Percentiles rank a stretch among this genome's conserved stretches.
Evolutionary conservation across 2,329 filamentous ascomycete genomes (phyloP).

Genomic region (Rugonectria rugulosa): DNA sequence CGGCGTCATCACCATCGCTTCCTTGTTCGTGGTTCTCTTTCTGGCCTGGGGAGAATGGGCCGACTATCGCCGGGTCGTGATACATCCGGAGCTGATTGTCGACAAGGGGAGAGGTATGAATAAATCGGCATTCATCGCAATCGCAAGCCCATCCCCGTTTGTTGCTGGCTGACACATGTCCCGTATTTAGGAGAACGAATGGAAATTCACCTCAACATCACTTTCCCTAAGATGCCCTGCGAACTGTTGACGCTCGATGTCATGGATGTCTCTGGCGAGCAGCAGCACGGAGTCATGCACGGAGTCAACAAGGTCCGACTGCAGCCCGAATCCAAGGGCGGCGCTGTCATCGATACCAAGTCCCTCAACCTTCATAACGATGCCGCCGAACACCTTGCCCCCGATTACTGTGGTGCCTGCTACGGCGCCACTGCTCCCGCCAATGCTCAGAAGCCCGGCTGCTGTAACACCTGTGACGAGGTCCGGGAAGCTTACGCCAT

Average conservation of each 20-base stretch:
- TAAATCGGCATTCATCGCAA: background rate
- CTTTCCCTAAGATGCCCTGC: slow-evolving; percentile 92
- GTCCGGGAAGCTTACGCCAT: slow-evolving; percentile 93
- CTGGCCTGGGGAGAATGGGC: slow-evolving; percentile 95
- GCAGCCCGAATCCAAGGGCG: slow-evolving; percentile 74
- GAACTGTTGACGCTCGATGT: slow-evolving; percentile 96
- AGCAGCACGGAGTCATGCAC: slow-evolving; percentile 92
- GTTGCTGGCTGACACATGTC: slow-evolving; percentile 33
- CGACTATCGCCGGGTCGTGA: slow-evolving; percentile 85
- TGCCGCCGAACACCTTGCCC: slow-evolving; percentile 80
- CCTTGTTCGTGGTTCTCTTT: slow-evolving; percentile 86
- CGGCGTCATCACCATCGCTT: slow-evolving; percentile 92
- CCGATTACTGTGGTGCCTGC: slow-evolving; percentile 91
- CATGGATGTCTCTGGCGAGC: slow-evolving; percentile 98
- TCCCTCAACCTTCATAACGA: slow-evolving; percentile 72
- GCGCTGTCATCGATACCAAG: slow-evolving; percentile 75
- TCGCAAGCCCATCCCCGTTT: background rate
- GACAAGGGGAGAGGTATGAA: slow-evolving; percentile 95
- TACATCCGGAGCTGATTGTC: slow-evolving; percentile 92
- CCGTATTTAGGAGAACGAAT: slow-evolving; percentile 81
- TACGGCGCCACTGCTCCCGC: slow-evolving; percentile 82
- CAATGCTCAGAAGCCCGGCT: slow-evolving; percentile 80
- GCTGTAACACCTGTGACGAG: slow-evolving; percentile 97
- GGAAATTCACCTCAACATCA: slow-evolving; percentile 98
- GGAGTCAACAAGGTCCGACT: slow-evolving; percentile 92